phyloP scores from a whole-genome alignment of 345 rosid species.

The Syzygium grande region DNA sequence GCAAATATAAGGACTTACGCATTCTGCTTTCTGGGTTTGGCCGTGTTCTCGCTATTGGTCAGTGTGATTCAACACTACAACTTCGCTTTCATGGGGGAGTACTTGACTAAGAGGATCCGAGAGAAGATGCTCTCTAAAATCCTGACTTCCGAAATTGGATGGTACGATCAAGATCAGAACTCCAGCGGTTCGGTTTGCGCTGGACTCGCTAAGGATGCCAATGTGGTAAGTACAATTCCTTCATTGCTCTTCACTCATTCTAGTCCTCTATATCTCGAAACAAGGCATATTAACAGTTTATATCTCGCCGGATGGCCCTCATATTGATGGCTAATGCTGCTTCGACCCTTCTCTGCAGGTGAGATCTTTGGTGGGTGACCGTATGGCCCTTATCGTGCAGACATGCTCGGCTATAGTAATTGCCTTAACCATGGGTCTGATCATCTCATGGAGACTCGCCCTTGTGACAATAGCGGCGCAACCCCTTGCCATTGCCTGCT shows the following conservation, averaged over 20 bases:
- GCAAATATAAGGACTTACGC: slow-evolving; percentile 36
- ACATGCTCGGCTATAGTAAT: slow-evolving; percentile 44
- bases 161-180: slow-evolving; percentile 68
- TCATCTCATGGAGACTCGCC: slow-evolving; percentile 63
- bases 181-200: slow-evolving; percentile 63
- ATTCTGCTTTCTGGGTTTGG: slow-evolving; percentile 31
- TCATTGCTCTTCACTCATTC: background rate
- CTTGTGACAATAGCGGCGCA: slow-evolving; percentile 55
- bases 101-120: slow-evolving; percentile 53
- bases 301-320: background rate
- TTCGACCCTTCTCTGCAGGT: background rate
- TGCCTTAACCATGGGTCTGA: slow-evolving; percentile 59
- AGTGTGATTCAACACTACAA: slow-evolving; percentile 51
- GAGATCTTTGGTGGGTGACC: slow-evolving; percentile 57
- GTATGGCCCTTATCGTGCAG: slow-evolving; percentile 46
- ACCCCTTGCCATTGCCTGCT: slow-evolving; percentile 37
- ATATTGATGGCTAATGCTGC: background rate
- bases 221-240: slow-evolving; percentile 27
- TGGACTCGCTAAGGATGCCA: slow-evolving; percentile 63
- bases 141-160: slow-evolving; percentile 61
- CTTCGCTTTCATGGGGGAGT: slow-evolving; percentile 63
- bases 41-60: slow-evolving; percentile 32
- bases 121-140: slow-evolving; percentile 64
- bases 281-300: background rate
- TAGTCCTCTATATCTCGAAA: background rate